Base-by-base conservation (phyloP, 805 yeast genomes). In the Starmerella roubikii region DNA sequence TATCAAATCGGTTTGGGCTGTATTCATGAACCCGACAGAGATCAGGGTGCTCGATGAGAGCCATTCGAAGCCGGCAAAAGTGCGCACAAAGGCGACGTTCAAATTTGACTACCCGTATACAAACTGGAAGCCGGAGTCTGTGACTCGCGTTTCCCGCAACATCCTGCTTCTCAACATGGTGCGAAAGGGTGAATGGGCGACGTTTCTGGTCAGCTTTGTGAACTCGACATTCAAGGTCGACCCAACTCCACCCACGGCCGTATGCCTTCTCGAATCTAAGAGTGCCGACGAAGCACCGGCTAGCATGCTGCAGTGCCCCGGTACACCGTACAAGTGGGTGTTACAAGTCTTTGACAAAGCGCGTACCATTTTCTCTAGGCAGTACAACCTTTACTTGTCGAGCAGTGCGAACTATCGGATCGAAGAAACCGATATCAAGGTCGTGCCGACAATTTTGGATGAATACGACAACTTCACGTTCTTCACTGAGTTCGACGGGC, bases 41-140 rank as follows among this genome's bases (percentile, higher is more conserved):
- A 33, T 46, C 21, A 18, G 36, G 7, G 35, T 46, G 4, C 22
- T 40, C 8, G 49, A 46, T 29, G 49, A 46, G 28, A 46, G 49
- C 35, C 44, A 46, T 23, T 15, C 34, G 8, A 38, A 38, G 23
- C 30, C 32, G 22, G 16, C 32, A 3, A 35, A 34, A 17, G 6
- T 37, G 26, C 30, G 30, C 13, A 26, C 32, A 2, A 44, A 40
- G 27, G 47, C 47, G 3, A 25, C 9, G 11, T 34, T 22, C 32
- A n/a, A 13, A 19, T 44, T 46, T 28, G 34, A 28, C 15, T 18
- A 22, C 7, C 31, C 18, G 13, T 33, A 17, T 6, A 26, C 33
- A 3, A n/a, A 26, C 6, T 45, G 48, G 48, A 26, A 33, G 10
- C n/a, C 42, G 3, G 7, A 16, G 4, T 32, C 30, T 8, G 19